Evolutionary conservation across 305 asterid species (phyloP).

Genomic region (Plantago lanceolata): DNA sequence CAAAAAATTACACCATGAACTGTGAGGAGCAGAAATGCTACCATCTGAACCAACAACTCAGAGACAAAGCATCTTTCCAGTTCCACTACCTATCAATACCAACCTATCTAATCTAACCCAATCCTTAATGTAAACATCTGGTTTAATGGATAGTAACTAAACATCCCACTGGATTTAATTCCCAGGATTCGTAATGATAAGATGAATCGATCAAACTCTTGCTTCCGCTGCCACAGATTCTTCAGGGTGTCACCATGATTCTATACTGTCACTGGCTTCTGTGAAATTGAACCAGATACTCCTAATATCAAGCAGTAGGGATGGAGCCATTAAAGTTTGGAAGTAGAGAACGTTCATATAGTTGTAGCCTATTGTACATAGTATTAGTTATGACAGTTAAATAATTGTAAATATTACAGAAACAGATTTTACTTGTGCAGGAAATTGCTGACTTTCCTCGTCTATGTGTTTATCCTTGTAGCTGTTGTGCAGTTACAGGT

Average conservation of each 20-base stretch:
- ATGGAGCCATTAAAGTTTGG: slow-evolving; percentile 98
- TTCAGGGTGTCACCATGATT: slow-evolving; percentile 93
- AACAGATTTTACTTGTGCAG: slow-evolving; percentile 16
- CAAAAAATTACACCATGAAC: too few species aligned
- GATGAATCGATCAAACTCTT: too few species aligned
- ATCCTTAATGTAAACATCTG: too few species aligned
- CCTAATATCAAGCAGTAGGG: slow-evolving; percentile 86
- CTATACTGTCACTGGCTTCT: slow-evolving; percentile 79
- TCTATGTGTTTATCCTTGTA: slow-evolving; percentile 6
- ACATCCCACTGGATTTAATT: too few species aligned
- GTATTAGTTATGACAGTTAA: slow-evolving; percentile 19
- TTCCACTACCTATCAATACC: too few species aligned
- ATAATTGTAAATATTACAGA: slow-evolving; percentile 28
- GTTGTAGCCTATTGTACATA: slow-evolving; percentile 41
- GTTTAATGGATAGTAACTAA: too few species aligned
- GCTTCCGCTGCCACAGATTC: slow-evolving; percentile 88
- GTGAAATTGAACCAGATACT: slow-evolving; percentile 94
- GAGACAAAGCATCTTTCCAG: too few species aligned
- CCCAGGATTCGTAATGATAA: too few species aligned
- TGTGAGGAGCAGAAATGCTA: too few species aligned
- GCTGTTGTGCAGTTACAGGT: slow-evolving; percentile 24
- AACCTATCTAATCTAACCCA: too few species aligned
- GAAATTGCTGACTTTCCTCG: slow-evolving; percentile 5
- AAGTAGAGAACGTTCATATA: slow-evolving; percentile 45
- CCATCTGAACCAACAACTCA: too few species aligned